Conservation (phyloP, 495 filamentous ascomycete genomes). For the Tuber umbilicatum region DNA sequence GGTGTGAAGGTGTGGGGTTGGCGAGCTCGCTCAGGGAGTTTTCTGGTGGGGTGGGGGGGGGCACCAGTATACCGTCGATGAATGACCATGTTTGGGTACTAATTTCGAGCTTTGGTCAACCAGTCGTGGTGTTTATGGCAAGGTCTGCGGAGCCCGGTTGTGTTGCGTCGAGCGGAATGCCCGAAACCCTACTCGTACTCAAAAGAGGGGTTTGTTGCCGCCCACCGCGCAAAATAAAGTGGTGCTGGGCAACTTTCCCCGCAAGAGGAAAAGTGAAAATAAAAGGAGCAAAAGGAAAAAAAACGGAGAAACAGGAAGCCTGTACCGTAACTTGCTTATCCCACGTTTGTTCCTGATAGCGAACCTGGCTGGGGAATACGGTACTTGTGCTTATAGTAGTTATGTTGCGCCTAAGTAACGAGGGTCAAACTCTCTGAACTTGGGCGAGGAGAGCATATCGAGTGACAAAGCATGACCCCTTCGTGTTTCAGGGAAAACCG, state of each 20-base stretch:
- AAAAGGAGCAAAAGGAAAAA: background rate
- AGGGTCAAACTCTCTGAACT: background rate
- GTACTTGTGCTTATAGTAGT: too few species aligned
- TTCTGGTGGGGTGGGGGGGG: background rate
- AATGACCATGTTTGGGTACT: background rate
- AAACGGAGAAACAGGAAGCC: background rate
- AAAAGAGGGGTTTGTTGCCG: background rate
- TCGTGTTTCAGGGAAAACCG: background rate
- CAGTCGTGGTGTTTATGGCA: background rate
- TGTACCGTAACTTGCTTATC: background rate
- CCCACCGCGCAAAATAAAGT: background rate
- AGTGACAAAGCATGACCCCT: background rate
- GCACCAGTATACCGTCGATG: background rate
- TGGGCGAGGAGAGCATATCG: background rate
- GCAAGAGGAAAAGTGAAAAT: background rate
- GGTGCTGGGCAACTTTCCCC: background rate
- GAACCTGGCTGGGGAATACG: background rate
- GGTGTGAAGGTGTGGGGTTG: background rate
- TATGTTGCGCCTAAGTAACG: background rate
- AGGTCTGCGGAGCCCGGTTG: background rate
- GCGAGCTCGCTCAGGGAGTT: background rate
- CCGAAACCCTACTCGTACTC: background rate
- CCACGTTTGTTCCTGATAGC: constrained; percentile 1
- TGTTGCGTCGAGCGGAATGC: background rate
- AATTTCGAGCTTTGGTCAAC: background rate